Conservation (phyloP, 805 yeast species). For the Kodamaea nitidulidarum region DNA sequence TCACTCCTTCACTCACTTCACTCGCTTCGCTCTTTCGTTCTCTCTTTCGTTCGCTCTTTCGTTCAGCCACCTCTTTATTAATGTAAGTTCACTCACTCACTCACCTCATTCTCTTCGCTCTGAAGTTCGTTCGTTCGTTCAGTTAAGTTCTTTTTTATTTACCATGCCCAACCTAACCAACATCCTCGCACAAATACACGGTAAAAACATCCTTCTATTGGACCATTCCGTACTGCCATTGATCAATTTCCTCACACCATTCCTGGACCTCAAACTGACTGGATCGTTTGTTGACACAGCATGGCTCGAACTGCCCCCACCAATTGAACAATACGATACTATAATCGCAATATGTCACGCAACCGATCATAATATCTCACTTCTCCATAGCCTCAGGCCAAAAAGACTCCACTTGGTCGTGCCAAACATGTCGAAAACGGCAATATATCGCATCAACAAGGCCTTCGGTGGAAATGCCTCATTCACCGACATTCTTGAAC, state of each 20-base stretch:
- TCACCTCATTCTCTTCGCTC: no score
- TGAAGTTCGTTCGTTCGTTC: no score
- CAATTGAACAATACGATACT: conserved; percentile 15
- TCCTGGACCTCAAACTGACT: conserved; percentile 46
- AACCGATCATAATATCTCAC: conserved; percentile 14
- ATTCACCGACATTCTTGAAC: conserved; percentile 12
- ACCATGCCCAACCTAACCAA: background rate
- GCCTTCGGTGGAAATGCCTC: conserved; percentile 12
- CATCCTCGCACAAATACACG: conserved; percentile 21
- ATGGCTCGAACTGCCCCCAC: conserved; percentile 12
- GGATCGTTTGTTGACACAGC: conserved; percentile 38
- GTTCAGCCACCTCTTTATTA: no score
- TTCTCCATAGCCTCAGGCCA: conserved; percentile 11
- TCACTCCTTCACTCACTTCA: no score
- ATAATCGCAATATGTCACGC: conserved; percentile 17
- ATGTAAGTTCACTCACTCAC: no score
- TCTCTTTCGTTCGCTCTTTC: no score
- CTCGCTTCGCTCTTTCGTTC: no score
- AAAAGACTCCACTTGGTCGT: conserved; percentile 25
- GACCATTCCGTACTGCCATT: conserved; percentile 46
- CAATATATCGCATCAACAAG: conserved; percentile 29
- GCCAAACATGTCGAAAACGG: conserved; percentile 33
- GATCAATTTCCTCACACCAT: conserved; percentile 53
- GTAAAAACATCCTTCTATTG: conserved; percentile 29
- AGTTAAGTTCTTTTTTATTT: background rate